A percentile compares a stretch with the other conserved stretches of the same genome.
phyloP scores from a whole-genome alignment of 345 rosid species.

The Dovyalis caffra region DNA sequence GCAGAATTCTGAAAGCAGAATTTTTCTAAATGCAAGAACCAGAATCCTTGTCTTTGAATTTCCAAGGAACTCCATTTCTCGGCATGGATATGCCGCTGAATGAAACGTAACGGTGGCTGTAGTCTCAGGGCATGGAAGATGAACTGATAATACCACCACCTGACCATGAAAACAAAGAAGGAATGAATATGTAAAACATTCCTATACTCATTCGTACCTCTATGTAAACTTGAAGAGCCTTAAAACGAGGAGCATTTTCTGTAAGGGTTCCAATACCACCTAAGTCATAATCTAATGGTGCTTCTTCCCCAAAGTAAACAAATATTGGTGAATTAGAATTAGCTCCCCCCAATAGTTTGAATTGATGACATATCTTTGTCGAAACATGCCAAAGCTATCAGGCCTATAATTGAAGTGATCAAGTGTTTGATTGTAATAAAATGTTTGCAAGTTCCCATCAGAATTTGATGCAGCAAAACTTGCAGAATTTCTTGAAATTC shows the following conservation, averaged over 20 bases:
- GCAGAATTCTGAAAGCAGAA: neutral
- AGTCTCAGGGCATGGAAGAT: too few relatives aligned
- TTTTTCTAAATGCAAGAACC: neutral
- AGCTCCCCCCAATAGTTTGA: neutral
- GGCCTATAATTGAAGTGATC: conserved; percentile 9
- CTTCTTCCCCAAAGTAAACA: neutral
- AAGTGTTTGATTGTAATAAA: neutral
- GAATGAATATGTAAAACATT: too few relatives aligned
- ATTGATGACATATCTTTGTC: conserved; percentile 1
- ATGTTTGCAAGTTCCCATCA: neutral
- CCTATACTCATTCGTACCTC: too few relatives aligned
- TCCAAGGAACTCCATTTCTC: too few relatives aligned
- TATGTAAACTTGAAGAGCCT: neutral
- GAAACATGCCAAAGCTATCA: conserved; percentile 2
- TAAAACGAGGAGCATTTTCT: neutral
- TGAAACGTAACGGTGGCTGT: too few relatives aligned
- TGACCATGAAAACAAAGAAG: neutral
- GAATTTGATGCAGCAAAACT: neutral
- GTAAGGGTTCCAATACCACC: neutral
- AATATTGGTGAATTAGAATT: neutral
- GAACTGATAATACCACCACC: neutral
- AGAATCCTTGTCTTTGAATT: neutral
- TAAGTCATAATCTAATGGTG: neutral
- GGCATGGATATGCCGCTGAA: too few relatives aligned
- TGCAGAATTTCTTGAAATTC: neutral